A percentile compares a stretch with the other conserved stretches of the same genome.
phyloP scores from a whole-genome alignment of 345 rosid species.

The Eucalyptus pauciflora region DNA sequence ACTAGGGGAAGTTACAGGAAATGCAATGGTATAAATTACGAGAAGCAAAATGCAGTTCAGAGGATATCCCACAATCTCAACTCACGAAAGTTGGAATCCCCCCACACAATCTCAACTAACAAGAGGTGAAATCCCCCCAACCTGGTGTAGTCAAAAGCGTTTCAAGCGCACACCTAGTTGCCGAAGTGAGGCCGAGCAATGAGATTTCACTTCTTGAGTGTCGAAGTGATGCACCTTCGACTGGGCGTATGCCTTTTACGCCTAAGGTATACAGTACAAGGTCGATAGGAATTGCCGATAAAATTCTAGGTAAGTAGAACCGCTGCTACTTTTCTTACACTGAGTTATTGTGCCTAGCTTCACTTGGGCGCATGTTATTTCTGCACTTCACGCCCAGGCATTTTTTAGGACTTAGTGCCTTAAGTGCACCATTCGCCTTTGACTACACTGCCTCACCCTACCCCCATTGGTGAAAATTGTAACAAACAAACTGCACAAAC shows the following conservation, averaged over 20 bases:
- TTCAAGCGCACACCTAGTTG: background rate
- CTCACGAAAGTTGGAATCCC: background rate
- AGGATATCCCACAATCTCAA: background rate
- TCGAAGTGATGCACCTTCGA: background rate
- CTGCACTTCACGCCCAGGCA: background rate
- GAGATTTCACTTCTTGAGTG: background rate
- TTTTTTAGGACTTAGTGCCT: background rate
- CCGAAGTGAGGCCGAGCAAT: background rate
- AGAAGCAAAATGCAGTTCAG: background rate
- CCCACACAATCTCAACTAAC: background rate
- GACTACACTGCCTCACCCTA: background rate
- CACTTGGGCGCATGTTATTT: background rate
- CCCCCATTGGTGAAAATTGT: background rate
- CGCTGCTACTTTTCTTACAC: background rate
- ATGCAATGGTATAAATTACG: background rate
- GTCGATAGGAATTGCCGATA: background rate
- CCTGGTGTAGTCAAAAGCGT: background rate
- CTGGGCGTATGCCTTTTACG: accelerated
- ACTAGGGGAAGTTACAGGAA: background rate
- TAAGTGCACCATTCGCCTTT: background rate
- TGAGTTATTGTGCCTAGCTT: background rate
- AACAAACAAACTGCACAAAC: background rate
- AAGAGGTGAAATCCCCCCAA: background rate
- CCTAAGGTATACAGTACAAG: background rate
- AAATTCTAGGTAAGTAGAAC: background rate